Evolutionary conservation across 768 basidiomycete species (phyloP).

Genomic region (Boletus pseudopeckii): DNA sequence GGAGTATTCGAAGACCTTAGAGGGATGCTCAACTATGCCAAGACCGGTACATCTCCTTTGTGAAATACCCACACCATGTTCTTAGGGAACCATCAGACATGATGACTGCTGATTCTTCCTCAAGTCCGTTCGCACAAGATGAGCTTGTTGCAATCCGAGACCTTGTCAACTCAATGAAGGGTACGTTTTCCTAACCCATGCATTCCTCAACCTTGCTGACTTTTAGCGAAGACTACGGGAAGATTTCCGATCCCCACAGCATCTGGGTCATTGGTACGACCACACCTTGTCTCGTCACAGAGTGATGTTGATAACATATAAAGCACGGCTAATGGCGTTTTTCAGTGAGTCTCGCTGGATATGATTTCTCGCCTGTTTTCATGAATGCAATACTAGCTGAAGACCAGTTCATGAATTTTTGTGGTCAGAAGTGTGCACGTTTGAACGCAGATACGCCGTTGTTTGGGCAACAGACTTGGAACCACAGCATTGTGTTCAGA

Average conservation of each 20-base stretch:
- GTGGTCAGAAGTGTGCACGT: slow-evolving; percentile 10
- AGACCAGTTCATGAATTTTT: slow-evolving; percentile 11
- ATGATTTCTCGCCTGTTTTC: background rate
- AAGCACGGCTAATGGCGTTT: slow-evolving; percentile 11
- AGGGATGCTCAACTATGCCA: slow-evolving; percentile 16
- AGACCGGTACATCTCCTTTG: slow-evolving; percentile 3
- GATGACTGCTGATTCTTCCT: slow-evolving; percentile 17
- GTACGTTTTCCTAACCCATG: background rate
- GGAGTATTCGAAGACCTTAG: slow-evolving; percentile 7
- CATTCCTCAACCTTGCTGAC: background rate
- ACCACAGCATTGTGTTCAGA: background rate
- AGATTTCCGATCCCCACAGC: slow-evolving; percentile 4
- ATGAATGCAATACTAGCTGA: slow-evolving; percentile 2
- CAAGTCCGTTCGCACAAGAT: slow-evolving; percentile 13
- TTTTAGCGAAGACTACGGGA: background rate
- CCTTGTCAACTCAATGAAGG: slow-evolving; percentile 12
- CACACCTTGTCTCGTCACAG: background rate
- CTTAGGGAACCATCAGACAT: slow-evolving; percentile 3
- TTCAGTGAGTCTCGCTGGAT: slow-evolving; percentile 7
- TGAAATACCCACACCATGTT: background rate
- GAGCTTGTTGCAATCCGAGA: slow-evolving; percentile 12
- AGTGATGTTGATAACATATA: background rate
- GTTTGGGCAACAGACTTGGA: slow-evolving; percentile 10
- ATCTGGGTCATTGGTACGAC: slow-evolving; percentile 14
- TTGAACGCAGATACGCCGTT: slow-evolving; percentile 8